Evolutionary conservation across 2,329 filamentous ascomycete species (phyloP).

Genomic region (Beauveria bassiana): DNA sequence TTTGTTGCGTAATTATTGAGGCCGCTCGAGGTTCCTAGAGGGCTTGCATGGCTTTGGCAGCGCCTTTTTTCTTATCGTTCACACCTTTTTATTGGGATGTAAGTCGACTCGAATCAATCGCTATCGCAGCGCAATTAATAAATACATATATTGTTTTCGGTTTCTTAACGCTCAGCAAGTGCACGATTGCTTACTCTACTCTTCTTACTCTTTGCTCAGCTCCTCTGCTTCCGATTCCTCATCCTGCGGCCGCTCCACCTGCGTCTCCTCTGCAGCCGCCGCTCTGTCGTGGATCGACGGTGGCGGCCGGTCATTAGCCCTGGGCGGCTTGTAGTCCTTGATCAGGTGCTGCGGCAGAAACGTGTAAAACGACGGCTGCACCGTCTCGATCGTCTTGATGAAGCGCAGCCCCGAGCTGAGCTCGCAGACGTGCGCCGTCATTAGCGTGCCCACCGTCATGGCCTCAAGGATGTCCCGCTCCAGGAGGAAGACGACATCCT

Average conservation of each 20-base stretch:
- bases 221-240: slow-evolving; percentile 7
- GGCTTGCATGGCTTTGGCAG: neutral
- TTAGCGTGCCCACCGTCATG: slow-evolving; percentile 58
- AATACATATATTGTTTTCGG: neutral
- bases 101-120: neutral
- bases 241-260: slow-evolving; percentile 13
- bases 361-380: slow-evolving; percentile 56
- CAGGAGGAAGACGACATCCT: slow-evolving; percentile 48
- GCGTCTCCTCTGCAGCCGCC: slow-evolving; percentile 14
- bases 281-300: slow-evolving; percentile 34
- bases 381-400: slow-evolving; percentile 48
- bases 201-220: neutral
- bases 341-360: slow-evolving; percentile 64
- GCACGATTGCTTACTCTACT: neutral
- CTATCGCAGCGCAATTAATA: neutral
- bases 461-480: slow-evolving; percentile 49
- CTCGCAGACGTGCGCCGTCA: slow-evolving; percentile 47
- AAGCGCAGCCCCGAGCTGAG: slow-evolving; percentile 57
- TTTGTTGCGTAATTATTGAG: neutral
- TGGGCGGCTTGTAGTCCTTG: slow-evolving; percentile 54
- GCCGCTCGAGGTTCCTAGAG: neutral
- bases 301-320: slow-evolving; percentile 34
- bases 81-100: neutral
- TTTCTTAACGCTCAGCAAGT: neutral
- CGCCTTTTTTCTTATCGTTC: neutral